These are phyloP conservation scores for Wickerhamiella occidentalis DNA, from an alignment of 805 yeast genomes.

Conservation along the genomic window DNA sequence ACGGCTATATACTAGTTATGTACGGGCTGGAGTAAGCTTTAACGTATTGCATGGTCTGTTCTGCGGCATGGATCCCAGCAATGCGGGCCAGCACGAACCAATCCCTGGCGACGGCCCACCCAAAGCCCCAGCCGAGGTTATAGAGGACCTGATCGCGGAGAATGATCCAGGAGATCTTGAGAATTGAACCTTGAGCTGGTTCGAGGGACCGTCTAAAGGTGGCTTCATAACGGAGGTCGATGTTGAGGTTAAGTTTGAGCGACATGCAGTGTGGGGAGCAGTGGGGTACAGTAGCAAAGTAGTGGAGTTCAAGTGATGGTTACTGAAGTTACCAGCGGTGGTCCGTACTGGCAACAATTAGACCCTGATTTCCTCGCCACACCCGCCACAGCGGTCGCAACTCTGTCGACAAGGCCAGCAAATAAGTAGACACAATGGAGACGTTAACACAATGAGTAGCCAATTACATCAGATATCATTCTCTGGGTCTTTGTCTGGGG, in stretches of 20 bases:
- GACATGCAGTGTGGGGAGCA: not conserved
- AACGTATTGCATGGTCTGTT: slow-evolving; percentile 11
- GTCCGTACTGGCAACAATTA: too few species aligned
- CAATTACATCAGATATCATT: too few species aligned
- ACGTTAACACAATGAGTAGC: too few species aligned
- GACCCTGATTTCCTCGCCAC: too few species aligned
- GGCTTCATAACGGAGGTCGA: slow-evolving; percentile 9
- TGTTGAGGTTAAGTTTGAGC: not conserved
- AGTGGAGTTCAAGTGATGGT: too few species aligned
- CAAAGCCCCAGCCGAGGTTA: slow-evolving; percentile 28
- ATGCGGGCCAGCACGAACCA: slow-evolving; percentile 17
- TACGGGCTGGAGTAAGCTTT: slow-evolving; percentile 12
- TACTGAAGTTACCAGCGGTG: too few species aligned
- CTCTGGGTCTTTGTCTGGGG: too few species aligned
- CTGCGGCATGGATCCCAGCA: slow-evolving; percentile 14
- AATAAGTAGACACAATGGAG: too few species aligned
- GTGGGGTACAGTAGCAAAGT: too few species aligned
- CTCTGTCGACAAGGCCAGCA: too few species aligned
- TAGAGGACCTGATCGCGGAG: slow-evolving; percentile 26
- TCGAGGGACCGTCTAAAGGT: slow-evolving; percentile 16
- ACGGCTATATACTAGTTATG: too few species aligned
- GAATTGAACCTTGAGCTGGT: slow-evolving; percentile 25
- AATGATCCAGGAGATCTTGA: slow-evolving; percentile 22
- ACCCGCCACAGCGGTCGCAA: too few species aligned
- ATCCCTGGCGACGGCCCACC: slow-evolving; percentile 26